Conservation (phyloP, 2,329 filamentous ascomycete species). For the Truncatella angustata region DNA sequence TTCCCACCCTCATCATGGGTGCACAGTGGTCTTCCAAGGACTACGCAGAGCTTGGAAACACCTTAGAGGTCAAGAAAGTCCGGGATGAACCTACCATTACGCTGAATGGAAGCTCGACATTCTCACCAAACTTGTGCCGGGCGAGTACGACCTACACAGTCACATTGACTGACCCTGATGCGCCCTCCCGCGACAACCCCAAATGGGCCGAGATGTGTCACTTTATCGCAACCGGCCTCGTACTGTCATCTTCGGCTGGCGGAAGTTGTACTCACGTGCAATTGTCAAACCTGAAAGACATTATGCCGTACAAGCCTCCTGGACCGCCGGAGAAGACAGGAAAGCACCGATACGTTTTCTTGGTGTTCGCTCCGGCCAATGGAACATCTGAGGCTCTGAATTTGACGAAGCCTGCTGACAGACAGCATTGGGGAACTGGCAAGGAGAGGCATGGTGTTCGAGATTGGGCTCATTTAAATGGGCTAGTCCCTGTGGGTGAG, state of each 20-base stretch:
- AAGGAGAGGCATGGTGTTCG: constrained; percentile 34
- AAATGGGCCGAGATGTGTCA: constrained; percentile 46
- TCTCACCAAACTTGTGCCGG: constrained; percentile 4
- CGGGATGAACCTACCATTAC: constrained; percentile 32
- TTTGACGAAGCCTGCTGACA: constrained; percentile 32
- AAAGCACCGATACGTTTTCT: constrained; percentile 42
- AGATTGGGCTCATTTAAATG: constrained; percentile 39
- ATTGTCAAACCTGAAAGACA: constrained; percentile 27
- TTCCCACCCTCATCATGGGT: constrained; percentile 50
- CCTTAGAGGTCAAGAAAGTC: constrained; percentile 30
- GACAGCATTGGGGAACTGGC: constrained; percentile 39
- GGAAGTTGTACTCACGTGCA: constrained; percentile 13
- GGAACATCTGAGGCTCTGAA: constrained; percentile 34
- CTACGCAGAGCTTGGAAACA: constrained; percentile 52
- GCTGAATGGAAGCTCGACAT: constrained; percentile 20
- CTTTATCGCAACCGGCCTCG: constrained; percentile 38
- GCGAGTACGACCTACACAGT: constrained; percentile 27
- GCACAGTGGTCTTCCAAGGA: constrained; percentile 42
- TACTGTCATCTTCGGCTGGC: constrained; percentile 17
- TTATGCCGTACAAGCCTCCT: constrained; percentile 40
- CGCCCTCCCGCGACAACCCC: constrained; percentile 38
- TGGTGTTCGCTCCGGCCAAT: constrained; percentile 37
- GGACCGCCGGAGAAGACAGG: constrained; percentile 39
- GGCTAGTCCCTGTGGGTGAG: constrained; percentile 39
- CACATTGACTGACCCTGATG: constrained; percentile 41